These are phyloP conservation scores for Paracorniculantispora psalliotae DNA, from an alignment of 2,329 filamentous ascomycete genomes.

Conservation along the genomic window DNA sequence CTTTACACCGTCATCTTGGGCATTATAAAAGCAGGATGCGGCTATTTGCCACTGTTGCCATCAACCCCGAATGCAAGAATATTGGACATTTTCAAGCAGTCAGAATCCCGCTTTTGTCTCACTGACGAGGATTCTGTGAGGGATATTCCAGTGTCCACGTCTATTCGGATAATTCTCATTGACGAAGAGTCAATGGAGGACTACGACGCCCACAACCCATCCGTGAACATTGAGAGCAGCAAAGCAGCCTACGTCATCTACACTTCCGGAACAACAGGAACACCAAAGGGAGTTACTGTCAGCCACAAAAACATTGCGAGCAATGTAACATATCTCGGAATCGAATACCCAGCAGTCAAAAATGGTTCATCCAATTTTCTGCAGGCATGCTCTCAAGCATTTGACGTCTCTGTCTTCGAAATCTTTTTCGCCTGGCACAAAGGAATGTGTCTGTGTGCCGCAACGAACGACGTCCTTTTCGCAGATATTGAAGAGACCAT, in stretches of 20 bases:
- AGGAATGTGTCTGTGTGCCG: conserved; percentile 74
- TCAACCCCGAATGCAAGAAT: conserved; percentile 61
- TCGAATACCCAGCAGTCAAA: conserved; percentile 55
- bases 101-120: conserved; percentile 44
- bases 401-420: conserved; percentile 86
- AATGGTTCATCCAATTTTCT: conserved; percentile 53
- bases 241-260: conserved; percentile 73
- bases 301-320: conserved; percentile 71
- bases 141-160: conserved; percentile 14
- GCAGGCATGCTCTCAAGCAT: conserved; percentile 79
- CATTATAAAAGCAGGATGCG: conserved; percentile 67
- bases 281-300: conserved; percentile 74
- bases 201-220: conserved; percentile 33
- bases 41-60: conserved; percentile 74
- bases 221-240: conserved; percentile 35
- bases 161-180: conserved; percentile 30
- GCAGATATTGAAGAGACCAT: conserved; percentile 66
- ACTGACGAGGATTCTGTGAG: conserved; percentile 28
- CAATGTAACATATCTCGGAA: conserved; percentile 63
- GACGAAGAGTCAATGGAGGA: conserved; percentile 22
- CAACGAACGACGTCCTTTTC: conserved; percentile 69
- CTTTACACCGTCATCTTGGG: conserved; percentile 73
- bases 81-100: conserved; percentile 56
- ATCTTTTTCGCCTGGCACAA: conserved; percentile 80
- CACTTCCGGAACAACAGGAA: conserved; percentile 77